phyloP scores from a whole-genome alignment of 768 basidiomycete genomes.

The Pisolithus orientalis region DNA sequence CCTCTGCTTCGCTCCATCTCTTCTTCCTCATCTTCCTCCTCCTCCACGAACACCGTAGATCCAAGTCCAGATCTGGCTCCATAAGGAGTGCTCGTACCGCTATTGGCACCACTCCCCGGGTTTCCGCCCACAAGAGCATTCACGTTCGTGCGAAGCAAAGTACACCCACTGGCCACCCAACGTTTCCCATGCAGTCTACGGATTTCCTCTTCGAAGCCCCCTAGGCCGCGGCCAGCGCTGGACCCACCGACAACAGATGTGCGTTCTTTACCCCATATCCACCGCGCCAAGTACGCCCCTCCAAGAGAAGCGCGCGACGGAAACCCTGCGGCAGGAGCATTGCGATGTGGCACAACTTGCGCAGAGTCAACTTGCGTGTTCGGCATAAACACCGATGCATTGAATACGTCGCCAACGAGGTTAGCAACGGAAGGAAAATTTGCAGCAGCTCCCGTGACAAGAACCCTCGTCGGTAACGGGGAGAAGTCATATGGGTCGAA shows the following conservation, averaged over 20 bases:
- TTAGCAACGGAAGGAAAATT: constrained; percentile 82
- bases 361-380: constrained; percentile 73
- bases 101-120: constrained; percentile 48
- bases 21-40: constrained; percentile 69
- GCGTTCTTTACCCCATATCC: constrained; percentile 76
- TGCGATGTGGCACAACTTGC: constrained; percentile 61
- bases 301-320: constrained; percentile 68
- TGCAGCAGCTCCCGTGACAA: constrained; percentile 74
- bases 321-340: constrained; percentile 64
- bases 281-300: constrained; percentile 73
- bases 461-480: constrained; percentile 56
- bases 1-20: constrained; percentile 46
- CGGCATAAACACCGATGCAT: constrained; percentile 73
- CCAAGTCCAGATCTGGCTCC: constrained; percentile 47
- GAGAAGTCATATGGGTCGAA: constrained; percentile 77
- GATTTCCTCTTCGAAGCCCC: constrained; percentile 77
- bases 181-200: constrained; percentile 63
- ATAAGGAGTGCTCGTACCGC: constrained; percentile 66
- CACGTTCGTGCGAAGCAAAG: constrained; percentile 53
- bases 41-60: constrained; percentile 54
- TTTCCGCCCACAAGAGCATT: constrained; percentile 31
- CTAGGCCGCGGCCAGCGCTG: constrained; percentile 34
- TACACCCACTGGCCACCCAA: constrained; percentile 63
- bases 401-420: constrained; percentile 77
- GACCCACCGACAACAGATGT: constrained; percentile 23